Percentiles rank a stretch among this genome's conserved stretches.
phyloP scores from a whole-genome alignment of 768 basidiomycete species.

The Tricholoma saponaceum region DNA sequence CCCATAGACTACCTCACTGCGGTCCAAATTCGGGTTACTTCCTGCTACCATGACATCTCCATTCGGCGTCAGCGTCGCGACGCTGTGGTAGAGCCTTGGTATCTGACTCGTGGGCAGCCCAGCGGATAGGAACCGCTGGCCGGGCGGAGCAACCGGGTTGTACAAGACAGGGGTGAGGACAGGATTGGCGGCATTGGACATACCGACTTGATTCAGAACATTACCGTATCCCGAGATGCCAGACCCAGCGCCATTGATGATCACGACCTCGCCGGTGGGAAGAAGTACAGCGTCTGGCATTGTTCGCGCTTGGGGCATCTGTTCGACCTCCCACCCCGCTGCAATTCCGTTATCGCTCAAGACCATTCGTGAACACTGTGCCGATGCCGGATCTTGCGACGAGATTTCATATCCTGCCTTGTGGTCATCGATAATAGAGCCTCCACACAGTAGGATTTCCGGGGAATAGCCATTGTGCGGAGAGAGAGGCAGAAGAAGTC shows the following conservation, averaged over 20 bases:
- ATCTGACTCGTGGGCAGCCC: conserved; percentile 65
- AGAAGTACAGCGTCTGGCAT: conserved; percentile 84
- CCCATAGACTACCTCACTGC: conserved; percentile 66
- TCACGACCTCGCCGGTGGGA: conserved; percentile 68
- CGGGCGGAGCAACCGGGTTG: conserved; percentile 46
- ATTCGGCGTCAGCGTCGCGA: conserved; percentile 70
- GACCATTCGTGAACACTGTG: conserved; percentile 68
- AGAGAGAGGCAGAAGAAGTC: conserved; percentile 65
- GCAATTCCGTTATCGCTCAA: conserved; percentile 62
- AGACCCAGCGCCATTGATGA: conserved; percentile 71
- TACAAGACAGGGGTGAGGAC: conserved; percentile 70
- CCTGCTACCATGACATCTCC: conserved; percentile 78
- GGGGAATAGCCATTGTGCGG: conserved; percentile 59
- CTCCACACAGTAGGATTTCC: conserved; percentile 75
- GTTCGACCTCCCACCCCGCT: conserved; percentile 69
- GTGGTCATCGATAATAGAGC: conserved; percentile 61
- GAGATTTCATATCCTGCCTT: conserved; percentile 59
- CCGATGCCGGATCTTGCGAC: conserved; percentile 68
- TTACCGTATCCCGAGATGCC: conserved; percentile 82
- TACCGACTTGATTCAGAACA: conserved; percentile 61
- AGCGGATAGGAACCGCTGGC: conserved; percentile 52
- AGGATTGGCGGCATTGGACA: conserved; percentile 76
- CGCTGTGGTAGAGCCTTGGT: conserved; percentile 79
- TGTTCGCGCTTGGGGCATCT: conserved; percentile 67
- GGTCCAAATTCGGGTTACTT: conserved; percentile 80